A percentile compares a stretch with the other conserved stretches of the same genome.
phyloP scores from a whole-genome alignment of 2,329 filamentous ascomycete genomes.

The Sordariomycetes sp. region DNA sequence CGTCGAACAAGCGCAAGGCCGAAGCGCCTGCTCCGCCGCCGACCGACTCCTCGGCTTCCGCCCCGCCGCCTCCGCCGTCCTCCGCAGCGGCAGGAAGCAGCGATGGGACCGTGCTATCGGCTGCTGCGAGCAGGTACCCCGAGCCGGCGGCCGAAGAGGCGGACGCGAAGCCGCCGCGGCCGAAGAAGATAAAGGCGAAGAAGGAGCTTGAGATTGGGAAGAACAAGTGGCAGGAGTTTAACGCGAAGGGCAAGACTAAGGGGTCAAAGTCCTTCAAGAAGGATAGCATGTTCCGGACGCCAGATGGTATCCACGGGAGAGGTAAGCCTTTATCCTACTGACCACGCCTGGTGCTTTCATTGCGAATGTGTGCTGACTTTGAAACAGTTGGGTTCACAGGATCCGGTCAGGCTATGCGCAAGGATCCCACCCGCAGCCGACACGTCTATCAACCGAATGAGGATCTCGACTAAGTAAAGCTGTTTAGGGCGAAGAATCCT shows the following conservation, averaged over 20 bases:
- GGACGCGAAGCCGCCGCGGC: constrained; percentile 61
- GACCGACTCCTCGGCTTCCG: constrained; percentile 26
- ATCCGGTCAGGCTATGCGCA: constrained; percentile 91
- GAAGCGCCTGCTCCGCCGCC: constrained; percentile 60
- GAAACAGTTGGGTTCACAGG: constrained; percentile 86
- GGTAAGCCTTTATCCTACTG: constrained; percentile 39
- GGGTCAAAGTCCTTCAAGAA: constrained; percentile 58
- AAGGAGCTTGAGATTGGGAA: constrained; percentile 87
- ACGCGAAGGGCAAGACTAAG: constrained; percentile 54
- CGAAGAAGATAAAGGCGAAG: constrained; percentile 85
- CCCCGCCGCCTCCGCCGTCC: constrained; percentile 16
- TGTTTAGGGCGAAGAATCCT: neutral
- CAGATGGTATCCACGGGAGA: constrained; percentile 75
- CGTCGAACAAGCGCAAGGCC: constrained; percentile 76
- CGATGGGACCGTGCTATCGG: constrained; percentile 40
- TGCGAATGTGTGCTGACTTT: neutral
- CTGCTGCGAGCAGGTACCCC: constrained; percentile 45
- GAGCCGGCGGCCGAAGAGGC: constrained; percentile 45
- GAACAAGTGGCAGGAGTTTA: constrained; percentile 92
- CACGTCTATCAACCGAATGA: constrained; percentile 76
- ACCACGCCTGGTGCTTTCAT: neutral
- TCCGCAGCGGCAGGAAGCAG: constrained; percentile 10
- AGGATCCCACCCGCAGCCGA: constrained; percentile 71
- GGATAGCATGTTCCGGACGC: constrained; percentile 94
- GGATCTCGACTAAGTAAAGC: constrained; percentile 51